Conservation (phyloP, 768 basidiomycete species). For the Pleurotus citrinopileatus region DNA sequence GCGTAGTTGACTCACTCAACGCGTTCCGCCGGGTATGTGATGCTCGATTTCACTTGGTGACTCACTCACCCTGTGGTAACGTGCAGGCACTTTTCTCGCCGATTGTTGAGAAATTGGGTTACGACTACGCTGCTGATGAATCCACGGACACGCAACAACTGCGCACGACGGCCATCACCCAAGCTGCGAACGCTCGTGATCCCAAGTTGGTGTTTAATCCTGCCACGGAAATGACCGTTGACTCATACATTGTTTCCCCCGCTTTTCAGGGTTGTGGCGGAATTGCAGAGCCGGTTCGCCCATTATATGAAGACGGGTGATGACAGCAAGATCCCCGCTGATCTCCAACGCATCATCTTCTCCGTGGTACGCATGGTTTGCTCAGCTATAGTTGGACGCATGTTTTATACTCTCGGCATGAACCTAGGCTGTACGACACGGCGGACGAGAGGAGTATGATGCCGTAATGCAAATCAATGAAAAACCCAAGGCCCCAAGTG, state of each 20-base stretch:
- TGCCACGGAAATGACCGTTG: not conserved
- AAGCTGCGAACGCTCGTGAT: slow-evolving; percentile 35
- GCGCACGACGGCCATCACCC: slow-evolving; percentile 68
- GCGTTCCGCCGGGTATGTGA: slow-evolving; percentile 56
- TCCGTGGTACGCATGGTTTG: slow-evolving; percentile 37
- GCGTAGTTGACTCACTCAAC: slow-evolving; percentile 50
- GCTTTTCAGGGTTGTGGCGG: slow-evolving; percentile 63
- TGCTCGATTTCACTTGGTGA: not conserved
- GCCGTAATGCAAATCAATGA: slow-evolving; percentile 66
- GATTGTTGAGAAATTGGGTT: slow-evolving; percentile 76
- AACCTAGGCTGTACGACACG: slow-evolving; percentile 65
- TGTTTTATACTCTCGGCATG: not conserved
- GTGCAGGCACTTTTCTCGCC: slow-evolving; percentile 68
- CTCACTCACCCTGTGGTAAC: not conserved
- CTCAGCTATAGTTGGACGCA: not conserved
- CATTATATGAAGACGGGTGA: slow-evolving; percentile 70
- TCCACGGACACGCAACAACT: slow-evolving; percentile 65
- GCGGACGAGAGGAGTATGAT: slow-evolving; percentile 73
- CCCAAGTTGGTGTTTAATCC: slow-evolving; percentile 19
- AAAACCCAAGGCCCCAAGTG: slow-evolving; percentile 71
- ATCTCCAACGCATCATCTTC: slow-evolving; percentile 63
- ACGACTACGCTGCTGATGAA: slow-evolving; percentile 66
- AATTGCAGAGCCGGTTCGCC: slow-evolving; percentile 69
- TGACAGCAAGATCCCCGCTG: slow-evolving; percentile 75
- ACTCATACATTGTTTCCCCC: slow-evolving; percentile 3